Evolutionary conservation across 2,329 filamentous ascomycete genomes (phyloP).

Genomic region (Xylariaceae sp.): DNA sequence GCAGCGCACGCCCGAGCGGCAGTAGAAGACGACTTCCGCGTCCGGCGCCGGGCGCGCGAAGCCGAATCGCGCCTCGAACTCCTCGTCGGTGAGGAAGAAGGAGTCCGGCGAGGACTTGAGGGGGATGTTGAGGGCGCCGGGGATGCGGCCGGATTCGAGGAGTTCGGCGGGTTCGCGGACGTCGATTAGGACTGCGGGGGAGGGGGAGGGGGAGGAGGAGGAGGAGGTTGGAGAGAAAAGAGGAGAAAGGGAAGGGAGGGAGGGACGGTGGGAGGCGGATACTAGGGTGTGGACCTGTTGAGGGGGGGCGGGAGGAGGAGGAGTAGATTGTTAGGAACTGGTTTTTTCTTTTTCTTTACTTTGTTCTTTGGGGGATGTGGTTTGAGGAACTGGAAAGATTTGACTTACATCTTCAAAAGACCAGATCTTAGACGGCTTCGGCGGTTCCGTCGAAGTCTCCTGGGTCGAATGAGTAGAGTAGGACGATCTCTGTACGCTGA

Average conservation of each 20-base stretch:
- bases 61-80: conserved; percentile 79
- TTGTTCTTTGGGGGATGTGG: background rate
- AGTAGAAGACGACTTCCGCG: conserved; percentile 73
- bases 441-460: background rate
- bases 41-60: conserved; percentile 56
- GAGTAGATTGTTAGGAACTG: too few species aligned
- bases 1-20: conserved; percentile 83
- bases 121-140: conserved; percentile 76
- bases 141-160: conserved; percentile 62
- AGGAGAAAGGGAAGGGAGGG: too few species aligned
- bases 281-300: too few species aligned
- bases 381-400: background rate
- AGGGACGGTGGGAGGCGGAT: too few species aligned
- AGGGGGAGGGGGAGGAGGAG: conserved; percentile 1
- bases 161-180: conserved; percentile 69
- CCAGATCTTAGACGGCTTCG: conserved; percentile 28
- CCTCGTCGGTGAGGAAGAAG: conserved; percentile 66
- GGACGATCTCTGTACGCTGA: too few species aligned
- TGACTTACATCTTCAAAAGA: conserved; percentile 30
- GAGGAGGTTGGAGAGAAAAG: background rate
- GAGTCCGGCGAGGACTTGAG: conserved; percentile 71
- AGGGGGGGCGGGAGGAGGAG: too few species aligned
- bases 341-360: background rate
- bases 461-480: too few species aligned
- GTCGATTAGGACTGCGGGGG: conserved; percentile 40